Evolutionary conservation across 306 rosid species (phyloP).

Genomic region (Betula pendula): DNA sequence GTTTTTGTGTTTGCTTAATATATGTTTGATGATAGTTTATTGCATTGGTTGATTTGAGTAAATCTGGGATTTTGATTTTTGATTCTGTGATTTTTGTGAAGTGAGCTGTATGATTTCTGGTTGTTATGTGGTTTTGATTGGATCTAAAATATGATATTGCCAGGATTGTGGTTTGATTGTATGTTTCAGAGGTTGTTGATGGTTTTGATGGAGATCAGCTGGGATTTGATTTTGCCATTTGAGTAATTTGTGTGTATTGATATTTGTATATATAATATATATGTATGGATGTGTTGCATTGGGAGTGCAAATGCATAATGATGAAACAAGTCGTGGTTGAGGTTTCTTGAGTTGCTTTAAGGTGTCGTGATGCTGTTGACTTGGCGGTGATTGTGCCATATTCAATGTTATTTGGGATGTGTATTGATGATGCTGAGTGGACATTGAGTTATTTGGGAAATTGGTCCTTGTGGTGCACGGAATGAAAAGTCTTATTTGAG

Average conservation of each 20-base stretch:
- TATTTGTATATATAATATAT: not conserved
- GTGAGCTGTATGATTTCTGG: not conserved
- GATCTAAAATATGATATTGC: constrained; percentile 38
- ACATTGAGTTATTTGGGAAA: not conserved
- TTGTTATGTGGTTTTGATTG: constrained; percentile 21
- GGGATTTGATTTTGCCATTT: constrained; percentile 17
- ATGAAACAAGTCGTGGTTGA: constrained; percentile 7
- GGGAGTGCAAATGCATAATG: constrained; percentile 20
- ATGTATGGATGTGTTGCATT: not conserved
- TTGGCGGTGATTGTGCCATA: constrained; percentile 19
- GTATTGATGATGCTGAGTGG: constrained; percentile 3
- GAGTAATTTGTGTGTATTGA: not conserved
- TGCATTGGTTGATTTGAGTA: constrained; percentile 37
- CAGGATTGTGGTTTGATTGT: not conserved
- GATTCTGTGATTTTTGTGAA: not conserved
- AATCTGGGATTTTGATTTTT: not conserved
- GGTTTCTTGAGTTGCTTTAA: constrained; percentile 26
- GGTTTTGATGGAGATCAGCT: not conserved
- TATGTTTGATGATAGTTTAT: not conserved
- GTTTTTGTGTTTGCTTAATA: not conserved
- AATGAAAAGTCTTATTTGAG: constrained; percentile 11
- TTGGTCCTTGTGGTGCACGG: constrained; percentile 13
- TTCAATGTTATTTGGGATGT: constrained; percentile 20
- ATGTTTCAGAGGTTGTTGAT: not conserved
- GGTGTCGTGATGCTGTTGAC: constrained; percentile 9